Percentiles rank a stretch among this genome's conserved stretches.
Evolutionary conservation across 306 rosid species (phyloP).

Genomic region (Styphnolobium japonicum): DNA sequence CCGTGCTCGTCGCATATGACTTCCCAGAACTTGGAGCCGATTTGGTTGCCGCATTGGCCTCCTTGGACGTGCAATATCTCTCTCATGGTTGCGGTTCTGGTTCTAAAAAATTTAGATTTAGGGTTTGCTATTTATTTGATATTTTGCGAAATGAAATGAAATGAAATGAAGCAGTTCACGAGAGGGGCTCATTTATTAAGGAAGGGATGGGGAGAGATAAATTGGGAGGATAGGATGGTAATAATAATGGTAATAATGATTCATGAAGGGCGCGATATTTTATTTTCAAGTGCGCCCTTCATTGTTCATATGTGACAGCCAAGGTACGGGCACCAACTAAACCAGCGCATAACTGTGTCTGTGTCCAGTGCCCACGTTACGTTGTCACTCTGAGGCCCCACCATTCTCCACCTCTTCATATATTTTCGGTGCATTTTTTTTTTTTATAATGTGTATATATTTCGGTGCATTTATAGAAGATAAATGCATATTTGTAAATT

Average conservation of each 20-base stretch:
- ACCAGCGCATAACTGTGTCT: slow-evolving; percentile 26
- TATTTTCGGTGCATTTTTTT: too few species aligned
- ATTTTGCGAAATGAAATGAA: background rate
- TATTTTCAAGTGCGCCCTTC: slow-evolving; percentile 40
- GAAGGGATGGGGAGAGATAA: background rate
- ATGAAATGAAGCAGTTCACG: background rate
- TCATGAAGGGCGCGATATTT: slow-evolving; percentile 60
- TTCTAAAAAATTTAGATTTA: background rate
- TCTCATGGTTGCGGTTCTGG: slow-evolving; percentile 49
- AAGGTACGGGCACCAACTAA: slow-evolving; percentile 37
- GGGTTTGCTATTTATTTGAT: background rate
- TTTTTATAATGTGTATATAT: too few species aligned
- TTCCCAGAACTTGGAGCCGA: slow-evolving; percentile 97
- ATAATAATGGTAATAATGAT: too few species aligned
- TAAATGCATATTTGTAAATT: too few species aligned
- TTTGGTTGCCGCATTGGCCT: slow-evolving; percentile 96
- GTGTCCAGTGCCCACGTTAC: slow-evolving; percentile 41
- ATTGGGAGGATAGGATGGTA: slow-evolving; percentile 56
- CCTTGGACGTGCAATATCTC: slow-evolving; percentile 90
- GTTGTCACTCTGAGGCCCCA: slow-evolving; percentile 36
- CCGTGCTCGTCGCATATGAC: slow-evolving; percentile 94
- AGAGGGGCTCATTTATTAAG: slow-evolving; percentile 16
- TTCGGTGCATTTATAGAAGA: too few species aligned
- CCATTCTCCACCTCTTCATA: background rate
- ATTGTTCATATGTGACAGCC: slow-evolving; percentile 33